Conservation (phyloP, 805 yeast species). For the Candida mattraensis region DNA sequence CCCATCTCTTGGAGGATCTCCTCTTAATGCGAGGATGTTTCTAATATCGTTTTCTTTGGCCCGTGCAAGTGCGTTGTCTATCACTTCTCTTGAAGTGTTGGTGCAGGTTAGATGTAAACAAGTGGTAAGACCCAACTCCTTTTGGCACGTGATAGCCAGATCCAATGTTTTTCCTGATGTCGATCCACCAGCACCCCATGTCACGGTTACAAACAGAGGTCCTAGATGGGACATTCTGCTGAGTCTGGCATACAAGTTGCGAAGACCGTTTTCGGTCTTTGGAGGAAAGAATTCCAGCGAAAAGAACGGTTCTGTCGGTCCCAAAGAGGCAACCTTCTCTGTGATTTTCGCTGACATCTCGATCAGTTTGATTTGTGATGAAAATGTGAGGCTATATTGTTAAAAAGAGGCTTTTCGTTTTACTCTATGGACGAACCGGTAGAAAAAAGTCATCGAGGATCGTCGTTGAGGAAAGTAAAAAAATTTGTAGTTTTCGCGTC, state of each 20-base stretch:
- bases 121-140: conserved; percentile 78
- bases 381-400: no score
- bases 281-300: conserved; percentile 98
- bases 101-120: conserved; percentile 96
- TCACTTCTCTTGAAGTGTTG: conserved; percentile 72
- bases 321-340: conserved; percentile 51
- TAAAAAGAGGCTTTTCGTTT: no score
- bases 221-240: conserved; percentile 85
- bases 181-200: conserved; percentile 99
- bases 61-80: conserved; percentile 72
- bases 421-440: no score
- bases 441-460: neutral
- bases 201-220: conserved; percentile 87
- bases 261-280: conserved; percentile 82
- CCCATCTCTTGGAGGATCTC: conserved; percentile 85
- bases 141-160: conserved; percentile 74
- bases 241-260: conserved; percentile 82
- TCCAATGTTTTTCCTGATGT: conserved; percentile 85
- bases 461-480: no score
- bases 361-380: no score
- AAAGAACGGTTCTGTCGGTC: conserved; percentile 54
- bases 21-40: conserved; percentile 89
- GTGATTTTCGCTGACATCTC: conserved; percentile 40
- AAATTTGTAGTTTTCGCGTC: conserved; percentile 4
- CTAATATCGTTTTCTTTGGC: conserved; percentile 80